These are phyloP conservation scores for Bullera alba DNA, from an alignment of 768 basidiomycete genomes.

Conservation along the genomic window DNA sequence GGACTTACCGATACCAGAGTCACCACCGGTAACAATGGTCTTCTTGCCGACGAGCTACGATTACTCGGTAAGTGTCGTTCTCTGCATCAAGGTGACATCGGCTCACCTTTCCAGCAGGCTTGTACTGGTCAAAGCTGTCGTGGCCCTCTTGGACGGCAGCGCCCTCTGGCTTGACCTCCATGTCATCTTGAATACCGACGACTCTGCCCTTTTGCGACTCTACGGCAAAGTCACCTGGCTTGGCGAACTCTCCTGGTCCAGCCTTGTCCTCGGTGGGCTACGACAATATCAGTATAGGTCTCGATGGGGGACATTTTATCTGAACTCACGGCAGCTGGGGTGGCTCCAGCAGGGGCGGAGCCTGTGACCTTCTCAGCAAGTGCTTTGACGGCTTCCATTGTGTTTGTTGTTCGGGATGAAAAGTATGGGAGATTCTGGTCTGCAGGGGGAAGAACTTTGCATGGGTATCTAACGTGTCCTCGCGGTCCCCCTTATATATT, in stretches of 20 bases:
- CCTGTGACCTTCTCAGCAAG: conserved; percentile 12
- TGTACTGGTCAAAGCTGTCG: conserved; percentile 42
- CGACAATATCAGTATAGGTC: neutral
- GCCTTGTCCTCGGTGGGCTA: neutral
- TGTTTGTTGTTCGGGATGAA: no score
- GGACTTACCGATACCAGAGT: conserved; percentile 1
- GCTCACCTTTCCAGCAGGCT: conserved; percentile 40
- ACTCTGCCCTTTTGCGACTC: conserved; percentile 37
- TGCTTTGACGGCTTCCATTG: conserved; percentile 13
- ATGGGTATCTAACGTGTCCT: no score
- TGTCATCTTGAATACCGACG: conserved; percentile 45
- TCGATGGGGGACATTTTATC: neutral
- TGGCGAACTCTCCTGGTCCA: conserved; percentile 27
- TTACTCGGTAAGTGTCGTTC: conserved; percentile 40
- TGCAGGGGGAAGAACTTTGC: no score
- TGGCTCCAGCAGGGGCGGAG: neutral
- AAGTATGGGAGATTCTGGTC: no score
- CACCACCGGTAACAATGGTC: conserved; percentile 52
- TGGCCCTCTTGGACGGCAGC: conserved; percentile 41
- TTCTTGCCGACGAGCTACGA: conserved; percentile 50
- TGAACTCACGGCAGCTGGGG: neutral
- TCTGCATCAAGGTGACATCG: conserved; percentile 6
- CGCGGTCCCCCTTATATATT: no score
- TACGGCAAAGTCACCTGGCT: conserved; percentile 33
- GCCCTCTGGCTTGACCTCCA: conserved; percentile 36